phyloP scores from a whole-genome alignment of 371 early-diverging fungal genomes.

The Lichtheimia corymbifera region DNA sequence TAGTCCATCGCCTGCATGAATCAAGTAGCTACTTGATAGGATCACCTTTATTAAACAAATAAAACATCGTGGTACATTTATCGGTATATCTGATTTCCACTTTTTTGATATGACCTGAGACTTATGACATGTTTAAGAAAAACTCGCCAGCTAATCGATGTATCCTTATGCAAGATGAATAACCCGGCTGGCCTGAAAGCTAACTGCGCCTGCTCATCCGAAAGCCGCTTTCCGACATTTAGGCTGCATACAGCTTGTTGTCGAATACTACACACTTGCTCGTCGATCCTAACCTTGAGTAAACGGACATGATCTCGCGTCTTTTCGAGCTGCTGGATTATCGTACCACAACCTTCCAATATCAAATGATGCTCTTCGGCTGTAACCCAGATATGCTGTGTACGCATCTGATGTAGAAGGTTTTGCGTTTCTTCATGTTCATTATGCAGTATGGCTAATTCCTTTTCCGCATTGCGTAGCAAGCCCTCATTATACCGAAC shows the following conservation, averaged over 20 bases:
- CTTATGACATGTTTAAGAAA: background rate
- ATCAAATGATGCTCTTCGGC: constrained; percentile 7
- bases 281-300: background rate
- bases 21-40: too few species aligned
- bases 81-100: background rate
- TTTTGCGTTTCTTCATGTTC: constrained; percentile 4
- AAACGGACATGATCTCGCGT: background rate
- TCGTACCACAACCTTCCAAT: background rate
- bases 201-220: background rate
- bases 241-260: background rate
- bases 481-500: background rate
- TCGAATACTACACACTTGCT: background rate
- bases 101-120: background rate
- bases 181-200: background rate
- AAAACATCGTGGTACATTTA: background rate
- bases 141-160: constrained; percentile 7
- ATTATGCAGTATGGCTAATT: background rate
- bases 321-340: background rate
- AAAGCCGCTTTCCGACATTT: background rate
- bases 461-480: background rate
- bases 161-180: background rate
- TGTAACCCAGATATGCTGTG: constrained; percentile 6
- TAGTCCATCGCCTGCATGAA: too few species aligned
- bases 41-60: background rate
- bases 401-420: background rate